Conservation (phyloP, 1,139 yeast species). For the Nakaseomyces delphensis region DNA sequence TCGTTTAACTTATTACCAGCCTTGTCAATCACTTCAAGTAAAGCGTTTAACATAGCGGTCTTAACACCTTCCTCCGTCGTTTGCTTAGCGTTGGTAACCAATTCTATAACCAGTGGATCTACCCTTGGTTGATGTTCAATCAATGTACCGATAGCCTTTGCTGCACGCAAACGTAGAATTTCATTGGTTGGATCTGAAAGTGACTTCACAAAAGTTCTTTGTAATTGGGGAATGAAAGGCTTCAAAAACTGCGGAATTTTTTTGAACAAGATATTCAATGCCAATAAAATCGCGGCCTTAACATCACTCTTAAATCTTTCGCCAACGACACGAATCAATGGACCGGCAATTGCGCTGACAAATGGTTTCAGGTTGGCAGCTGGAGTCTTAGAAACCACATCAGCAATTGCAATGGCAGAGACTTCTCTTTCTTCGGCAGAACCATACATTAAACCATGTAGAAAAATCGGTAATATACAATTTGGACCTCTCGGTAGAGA, state of each 20-base stretch:
- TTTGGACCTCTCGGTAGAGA: conserved; percentile 74
- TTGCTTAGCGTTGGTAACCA: conserved; percentile 65
- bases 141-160: conserved; percentile 77
- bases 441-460: conserved; percentile 96
- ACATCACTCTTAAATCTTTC: conserved; percentile 87
- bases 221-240: conserved; percentile 95
- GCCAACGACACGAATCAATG: conserved; percentile 94
- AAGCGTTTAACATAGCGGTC: conserved; percentile 76
- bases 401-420: conserved; percentile 86
- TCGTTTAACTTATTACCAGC: conserved; percentile 77
- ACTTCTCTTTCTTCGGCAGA: conserved; percentile 71
- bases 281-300: conserved; percentile 82
- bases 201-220: conserved; percentile 91
- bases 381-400: conserved; percentile 78
- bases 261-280: conserved; percentile 65
- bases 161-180: conserved; percentile 74
- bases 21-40: conserved; percentile 71
- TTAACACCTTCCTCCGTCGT: conserved; percentile 59
- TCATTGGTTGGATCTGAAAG: conserved; percentile 71
- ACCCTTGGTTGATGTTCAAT: conserved; percentile 88
- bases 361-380: conserved; percentile 72
- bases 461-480: conserved; percentile 80
- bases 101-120: conserved; percentile 81
- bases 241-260: conserved; percentile 87
- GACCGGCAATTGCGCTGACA: conserved; percentile 94